Evolutionary conservation across 768 basidiomycete genomes (phyloP), one percentile per base, ranked within the genome.

Genomic region (Termitomyces sp.): DNA sequence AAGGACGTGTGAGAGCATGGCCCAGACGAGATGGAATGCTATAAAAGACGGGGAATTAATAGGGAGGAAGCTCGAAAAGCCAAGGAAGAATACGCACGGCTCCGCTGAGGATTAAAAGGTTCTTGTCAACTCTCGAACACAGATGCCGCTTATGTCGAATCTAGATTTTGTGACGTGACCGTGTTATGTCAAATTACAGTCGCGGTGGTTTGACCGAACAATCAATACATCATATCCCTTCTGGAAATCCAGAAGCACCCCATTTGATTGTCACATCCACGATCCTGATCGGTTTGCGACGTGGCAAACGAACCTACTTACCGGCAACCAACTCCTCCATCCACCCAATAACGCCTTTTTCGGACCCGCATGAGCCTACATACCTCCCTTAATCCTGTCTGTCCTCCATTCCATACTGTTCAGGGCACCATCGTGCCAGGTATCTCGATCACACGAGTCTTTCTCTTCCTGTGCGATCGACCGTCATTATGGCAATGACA

Each of bases 161-260:
- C 70, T 66, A 63, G 67, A 67, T 66, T 59, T 36, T 60, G 66
- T 70, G 68, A 72, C 71, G 70, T 68, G 67, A 70, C 69, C 48
- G 56, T 60, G 55, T 60, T 67, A n/a, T 58, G 54, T 61, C 56
- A 57, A 60, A 54, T 60, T 60, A 54, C 56, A 56, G 52, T 35
- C 52, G 36, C 58, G 47, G 38, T 41, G 20, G 45, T n/a, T 48
- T 38, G 56, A 43, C 66, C 68, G 67, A 69, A 68, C 60, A 69
- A 68, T 63, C 59, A 59, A 60, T 60, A 57, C 57, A 62, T 60
- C 55, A 61, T 51, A 63, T 57, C 60, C 61, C 63, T 66, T 70
- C 57, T 57, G 59, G 66, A 60, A 59, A 59, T 71, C 71, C 56
- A 68, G 66, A 72, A 69, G 57, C 56, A 51, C 41, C 51, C 61